phyloP scores from a whole-genome alignment of 2,329 filamentous ascomycete genomes.

The Corynespora cassiicola region DNA sequence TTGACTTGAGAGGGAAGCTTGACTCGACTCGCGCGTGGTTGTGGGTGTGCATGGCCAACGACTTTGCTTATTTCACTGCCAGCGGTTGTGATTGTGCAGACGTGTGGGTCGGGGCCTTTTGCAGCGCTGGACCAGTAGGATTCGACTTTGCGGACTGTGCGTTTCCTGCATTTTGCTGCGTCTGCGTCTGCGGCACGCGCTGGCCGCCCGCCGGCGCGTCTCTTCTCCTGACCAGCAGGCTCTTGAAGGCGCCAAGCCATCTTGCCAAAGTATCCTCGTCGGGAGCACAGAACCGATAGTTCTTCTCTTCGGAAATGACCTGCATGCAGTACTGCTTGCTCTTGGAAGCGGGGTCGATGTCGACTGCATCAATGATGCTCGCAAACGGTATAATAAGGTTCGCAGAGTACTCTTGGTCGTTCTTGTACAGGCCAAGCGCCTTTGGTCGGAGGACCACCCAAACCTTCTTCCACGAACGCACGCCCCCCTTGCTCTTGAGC shows the following conservation, averaged over 20 bases:
- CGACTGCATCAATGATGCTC: slow-evolving; percentile 86
- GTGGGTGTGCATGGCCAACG: too few species aligned
- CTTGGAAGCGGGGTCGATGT: slow-evolving; percentile 85
- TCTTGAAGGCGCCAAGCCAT: slow-evolving; percentile 91
- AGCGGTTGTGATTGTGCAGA: too few species aligned
- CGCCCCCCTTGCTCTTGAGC: slow-evolving; percentile 80
- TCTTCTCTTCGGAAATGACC: slow-evolving; percentile 87
- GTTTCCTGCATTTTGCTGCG: slow-evolving; percentile 17
- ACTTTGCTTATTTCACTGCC: too few species aligned
- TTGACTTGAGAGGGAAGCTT: too few species aligned
- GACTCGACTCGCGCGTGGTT: too few species aligned
- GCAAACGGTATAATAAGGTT: slow-evolving; percentile 80
- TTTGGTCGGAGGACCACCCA: slow-evolving; percentile 91
- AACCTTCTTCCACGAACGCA: slow-evolving; percentile 92
- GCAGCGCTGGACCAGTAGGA: too few species aligned
- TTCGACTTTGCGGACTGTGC: slow-evolving; percentile 14
- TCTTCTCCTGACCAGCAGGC: slow-evolving; percentile 74
- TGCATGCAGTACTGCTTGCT: slow-evolving; percentile 89
- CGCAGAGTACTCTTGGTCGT: slow-evolving; percentile 87
- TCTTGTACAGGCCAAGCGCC: slow-evolving; percentile 89
- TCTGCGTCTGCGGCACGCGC: slow-evolving; percentile 18
- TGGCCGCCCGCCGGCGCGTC: slow-evolving; percentile 54
- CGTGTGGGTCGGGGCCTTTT: too few species aligned
- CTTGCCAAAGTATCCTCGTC: slow-evolving; percentile 84
- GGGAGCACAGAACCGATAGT: slow-evolving; percentile 62